Percentiles rank a stretch among this genome's conserved stretches.
Evolutionary conservation across 805 yeast genomes (phyloP).

Genomic region (Cyberlindnera japonica): DNA sequence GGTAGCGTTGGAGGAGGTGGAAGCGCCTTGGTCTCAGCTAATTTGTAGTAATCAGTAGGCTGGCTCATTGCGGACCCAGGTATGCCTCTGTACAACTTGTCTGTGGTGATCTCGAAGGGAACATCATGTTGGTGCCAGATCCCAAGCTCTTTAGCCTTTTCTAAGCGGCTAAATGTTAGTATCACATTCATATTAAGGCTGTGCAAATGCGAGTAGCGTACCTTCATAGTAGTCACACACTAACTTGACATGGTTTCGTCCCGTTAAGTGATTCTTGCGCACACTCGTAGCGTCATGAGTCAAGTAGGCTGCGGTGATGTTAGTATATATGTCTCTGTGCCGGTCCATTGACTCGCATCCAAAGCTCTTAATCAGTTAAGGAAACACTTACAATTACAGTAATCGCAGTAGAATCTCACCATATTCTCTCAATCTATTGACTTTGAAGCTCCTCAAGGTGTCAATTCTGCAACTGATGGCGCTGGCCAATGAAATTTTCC

Average conservation of each 20-base stretch:
- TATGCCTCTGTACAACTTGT: slow-evolving; percentile 24
- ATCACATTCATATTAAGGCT: neutral
- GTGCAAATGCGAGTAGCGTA: slow-evolving; percentile 20
- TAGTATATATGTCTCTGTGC: neutral
- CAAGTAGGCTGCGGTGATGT: slow-evolving; percentile 45
- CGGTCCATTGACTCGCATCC: too few species aligned
- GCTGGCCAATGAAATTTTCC: slow-evolving; percentile 14
- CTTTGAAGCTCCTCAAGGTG: neutral
- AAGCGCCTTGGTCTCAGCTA: slow-evolving; percentile 17
- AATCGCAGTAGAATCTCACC: slow-evolving; percentile 80
- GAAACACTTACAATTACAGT: slow-evolving; percentile 53
- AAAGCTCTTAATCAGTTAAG: too few species aligned
- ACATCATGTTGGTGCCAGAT: slow-evolving; percentile 30
- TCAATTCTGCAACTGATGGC: neutral
- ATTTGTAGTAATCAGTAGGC: slow-evolving; percentile 17
- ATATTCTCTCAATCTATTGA: slow-evolving; percentile 21
- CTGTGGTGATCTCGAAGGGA: slow-evolving; percentile 20
- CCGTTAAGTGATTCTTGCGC: slow-evolving; percentile 71
- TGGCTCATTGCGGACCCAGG: slow-evolving; percentile 29
- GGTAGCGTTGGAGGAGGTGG: slow-evolving; percentile 28
- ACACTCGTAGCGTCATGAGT: slow-evolving; percentile 91
- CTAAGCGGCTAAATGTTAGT: slow-evolving; percentile 7
- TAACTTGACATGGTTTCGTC: slow-evolving; percentile 68
- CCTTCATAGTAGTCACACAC: slow-evolving; percentile 73
- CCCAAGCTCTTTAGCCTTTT: slow-evolving; percentile 32